These are phyloP conservation scores for Cerrena zonata DNA, from an alignment of 1,284 basidiomycete genomes.

Conservation along the genomic window DNA sequence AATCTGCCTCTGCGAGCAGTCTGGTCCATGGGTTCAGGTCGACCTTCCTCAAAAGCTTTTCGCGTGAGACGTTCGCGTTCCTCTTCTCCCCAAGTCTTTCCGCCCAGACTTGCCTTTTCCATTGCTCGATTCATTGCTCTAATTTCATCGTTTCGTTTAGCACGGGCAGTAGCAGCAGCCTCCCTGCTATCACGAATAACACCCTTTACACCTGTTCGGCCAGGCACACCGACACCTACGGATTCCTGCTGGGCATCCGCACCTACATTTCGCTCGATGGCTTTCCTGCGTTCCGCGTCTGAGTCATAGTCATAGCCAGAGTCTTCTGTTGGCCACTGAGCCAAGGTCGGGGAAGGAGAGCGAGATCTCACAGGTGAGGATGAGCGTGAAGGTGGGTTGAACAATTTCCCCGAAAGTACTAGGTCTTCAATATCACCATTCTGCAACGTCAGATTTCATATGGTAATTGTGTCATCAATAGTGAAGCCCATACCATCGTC, in stretches of 20 bases:
- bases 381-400: conserved; percentile 42
- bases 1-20: conserved; percentile 49
- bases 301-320: conserved; percentile 44
- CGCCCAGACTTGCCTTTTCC: conserved; percentile 58
- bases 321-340: conserved; percentile 27
- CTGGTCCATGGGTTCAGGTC: conserved; percentile 32
- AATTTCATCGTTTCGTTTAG: conserved; percentile 44
- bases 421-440: conserved; percentile 54
- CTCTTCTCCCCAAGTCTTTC: conserved; percentile 67
- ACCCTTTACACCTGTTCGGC: conserved; percentile 78
- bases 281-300: conserved; percentile 32
- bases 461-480: background rate
- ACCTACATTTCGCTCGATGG: conserved; percentile 21
- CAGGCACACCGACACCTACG: conserved; percentile 73
- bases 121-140: conserved; percentile 47
- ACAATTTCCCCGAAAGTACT: conserved; percentile 73
- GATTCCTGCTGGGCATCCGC: conserved; percentile 33
- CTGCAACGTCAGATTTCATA: background rate
- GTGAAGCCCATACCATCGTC: background rate
- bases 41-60: conserved; percentile 27
- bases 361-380: conserved; percentile 46
- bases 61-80: conserved; percentile 47
- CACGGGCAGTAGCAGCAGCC: conserved; percentile 47
- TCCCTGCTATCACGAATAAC: conserved; percentile 75
- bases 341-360: conserved; percentile 38